Conservation (phyloP, 73 alveolate species). For the Paraurostyla sp. region DNA sequence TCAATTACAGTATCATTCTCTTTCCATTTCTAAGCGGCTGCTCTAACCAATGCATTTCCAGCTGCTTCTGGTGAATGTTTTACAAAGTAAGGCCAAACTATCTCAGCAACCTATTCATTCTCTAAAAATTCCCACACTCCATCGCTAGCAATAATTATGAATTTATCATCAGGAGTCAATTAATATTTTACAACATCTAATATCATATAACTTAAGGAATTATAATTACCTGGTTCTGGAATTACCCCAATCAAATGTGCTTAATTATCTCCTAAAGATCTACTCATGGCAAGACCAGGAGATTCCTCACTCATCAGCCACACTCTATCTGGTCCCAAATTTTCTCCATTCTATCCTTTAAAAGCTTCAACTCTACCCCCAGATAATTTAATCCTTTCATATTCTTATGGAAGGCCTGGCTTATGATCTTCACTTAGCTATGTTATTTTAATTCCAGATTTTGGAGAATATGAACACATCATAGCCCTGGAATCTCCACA, state of each 20-base stretch:
- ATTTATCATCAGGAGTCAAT: conserved; percentile 74
- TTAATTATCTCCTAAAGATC: conserved; percentile 95
- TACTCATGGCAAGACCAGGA: conserved; percentile 98
- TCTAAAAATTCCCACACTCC: conserved; percentile 93
- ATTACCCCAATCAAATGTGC: conserved; percentile 94
- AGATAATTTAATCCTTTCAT: conserved; percentile 80
- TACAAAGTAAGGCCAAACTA: conserved; percentile 62
- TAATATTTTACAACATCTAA: conserved; percentile 51
- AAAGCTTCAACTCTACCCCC: conserved; percentile 94
- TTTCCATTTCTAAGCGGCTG: conserved; percentile 64
- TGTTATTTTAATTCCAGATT: conserved; percentile 44
- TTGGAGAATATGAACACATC: conserved; percentile 53
- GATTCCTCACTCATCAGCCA: conserved; percentile 93
- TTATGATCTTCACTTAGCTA: conserved; percentile 88
- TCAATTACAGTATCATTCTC: conserved; percentile 65
- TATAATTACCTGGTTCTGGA: conserved; percentile 87
- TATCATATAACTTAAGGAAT: background rate
- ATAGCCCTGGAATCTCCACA: conserved; percentile 60
- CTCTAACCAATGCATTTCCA: conserved; percentile 69
- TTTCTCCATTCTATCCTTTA: conserved; percentile 75
- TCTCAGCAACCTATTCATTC: conserved; percentile 82
- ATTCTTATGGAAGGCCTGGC: conserved; percentile 87
- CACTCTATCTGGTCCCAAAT: conserved; percentile 95
- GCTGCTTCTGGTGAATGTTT: conserved; percentile 73
- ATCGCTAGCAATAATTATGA: conserved; percentile 83